These are phyloP conservation scores for Fraxinus velutina DNA, from an alignment of 305 asterid species.

Conservation along the genomic window DNA sequence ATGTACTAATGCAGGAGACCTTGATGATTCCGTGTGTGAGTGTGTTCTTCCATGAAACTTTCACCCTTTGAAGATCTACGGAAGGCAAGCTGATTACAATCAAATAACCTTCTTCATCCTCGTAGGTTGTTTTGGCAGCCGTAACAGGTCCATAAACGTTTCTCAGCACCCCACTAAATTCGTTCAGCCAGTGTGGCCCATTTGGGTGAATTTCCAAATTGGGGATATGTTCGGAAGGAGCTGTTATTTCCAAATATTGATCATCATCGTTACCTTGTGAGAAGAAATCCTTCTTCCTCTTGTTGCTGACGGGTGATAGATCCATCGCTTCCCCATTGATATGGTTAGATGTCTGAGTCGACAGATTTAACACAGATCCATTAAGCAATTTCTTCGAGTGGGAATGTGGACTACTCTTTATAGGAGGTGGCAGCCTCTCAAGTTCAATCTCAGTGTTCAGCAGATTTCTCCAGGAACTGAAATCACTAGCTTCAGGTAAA, in stretches of 20 bases:
- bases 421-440: conserved; percentile 42
- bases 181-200: conserved; percentile 64
- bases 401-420: conserved; percentile 46
- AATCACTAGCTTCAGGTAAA: conserved; percentile 72
- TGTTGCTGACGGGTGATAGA: conserved; percentile 55
- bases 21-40: conserved; percentile 71
- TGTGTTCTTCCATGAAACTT: conserved; percentile 83
- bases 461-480: conserved; percentile 69
- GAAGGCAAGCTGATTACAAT: conserved; percentile 69
- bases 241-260: conserved; percentile 40
- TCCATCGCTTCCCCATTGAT: conserved; percentile 59
- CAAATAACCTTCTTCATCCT: conserved; percentile 68
- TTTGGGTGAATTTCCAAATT: conserved; percentile 53
- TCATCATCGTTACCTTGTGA: conserved; percentile 52
- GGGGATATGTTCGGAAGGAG: conserved; percentile 40
- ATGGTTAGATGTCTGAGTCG: conserved; percentile 54
- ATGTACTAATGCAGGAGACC: conserved; percentile 63
- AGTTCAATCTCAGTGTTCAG: conserved; percentile 78
- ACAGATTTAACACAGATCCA: conserved; percentile 62
- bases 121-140: conserved; percentile 74
- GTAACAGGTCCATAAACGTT: conserved; percentile 75
- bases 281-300: conserved; percentile 62
- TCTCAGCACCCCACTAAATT: conserved; percentile 70
- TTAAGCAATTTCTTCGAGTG: conserved; percentile 60
- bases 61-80: conserved; percentile 77